phyloP scores from a whole-genome alignment of 2,329 filamentous ascomycete species.

The Aspergillus quadricinctus region DNA sequence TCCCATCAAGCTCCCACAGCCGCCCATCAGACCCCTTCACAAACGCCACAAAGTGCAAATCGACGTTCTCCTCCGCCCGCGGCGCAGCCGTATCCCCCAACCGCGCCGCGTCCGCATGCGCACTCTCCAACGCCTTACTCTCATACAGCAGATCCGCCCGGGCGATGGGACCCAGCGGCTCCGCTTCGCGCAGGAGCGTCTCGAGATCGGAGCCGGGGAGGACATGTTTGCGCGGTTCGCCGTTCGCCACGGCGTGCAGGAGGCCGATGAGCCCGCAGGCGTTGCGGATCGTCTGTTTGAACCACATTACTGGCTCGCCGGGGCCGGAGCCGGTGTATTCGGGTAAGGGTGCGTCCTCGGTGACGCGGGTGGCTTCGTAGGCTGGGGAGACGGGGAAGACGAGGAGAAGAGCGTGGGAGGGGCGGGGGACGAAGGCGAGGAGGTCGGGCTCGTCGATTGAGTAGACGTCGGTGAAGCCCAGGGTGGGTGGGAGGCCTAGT shows the following conservation, averaged over 20 bases:
- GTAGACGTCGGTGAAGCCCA: conserved; percentile 87
- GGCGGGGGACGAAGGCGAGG: conserved; percentile 80
- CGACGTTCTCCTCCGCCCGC: conserved; percentile 72
- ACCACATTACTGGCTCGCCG: conserved; percentile 80
- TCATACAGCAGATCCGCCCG: conserved; percentile 74
- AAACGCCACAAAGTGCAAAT: conserved; percentile 95
- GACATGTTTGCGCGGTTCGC: conserved; percentile 61
- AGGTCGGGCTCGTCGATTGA: conserved; percentile 81
- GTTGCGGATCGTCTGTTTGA: conserved; percentile 89
- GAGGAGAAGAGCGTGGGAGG: conserved; percentile 80
- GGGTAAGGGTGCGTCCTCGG: conserved; percentile 62
- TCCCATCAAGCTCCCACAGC: conserved; percentile 78
- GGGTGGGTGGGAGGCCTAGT: conserved; percentile 72
- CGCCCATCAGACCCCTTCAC: conserved; percentile 68
- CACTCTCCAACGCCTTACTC: conserved; percentile 68
- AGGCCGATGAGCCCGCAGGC: conserved; percentile 89
- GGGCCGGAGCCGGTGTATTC: conserved; percentile 67
- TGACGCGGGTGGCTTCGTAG: conserved; percentile 71
- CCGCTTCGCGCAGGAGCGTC: conserved; percentile 64
- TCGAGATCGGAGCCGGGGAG: conserved; percentile 44
- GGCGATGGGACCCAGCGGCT: conserved; percentile 60
- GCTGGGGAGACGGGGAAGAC: conserved; percentile 79
- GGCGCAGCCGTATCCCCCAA: conserved; percentile 77
- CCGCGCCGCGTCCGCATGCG: conserved; percentile 72
- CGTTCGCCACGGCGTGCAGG: conserved; percentile 77